phyloP scores from a whole-genome alignment of 78 protist species.

The Emiliania huxleyi region DNA sequence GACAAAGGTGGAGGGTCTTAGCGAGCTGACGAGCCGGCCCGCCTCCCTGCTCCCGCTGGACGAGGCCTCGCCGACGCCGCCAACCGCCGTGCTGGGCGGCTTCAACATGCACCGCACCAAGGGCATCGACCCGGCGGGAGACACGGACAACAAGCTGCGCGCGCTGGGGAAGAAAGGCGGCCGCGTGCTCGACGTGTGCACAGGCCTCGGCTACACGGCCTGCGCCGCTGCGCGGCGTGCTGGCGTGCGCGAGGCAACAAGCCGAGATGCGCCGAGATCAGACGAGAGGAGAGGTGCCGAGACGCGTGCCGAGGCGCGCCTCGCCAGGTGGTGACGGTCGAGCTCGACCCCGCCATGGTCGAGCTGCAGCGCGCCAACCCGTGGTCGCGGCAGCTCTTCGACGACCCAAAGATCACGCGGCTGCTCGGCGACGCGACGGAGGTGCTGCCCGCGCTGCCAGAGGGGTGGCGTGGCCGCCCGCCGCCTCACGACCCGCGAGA shows the following conservation, averaged over 20 bases:
- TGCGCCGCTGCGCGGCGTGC: background rate
- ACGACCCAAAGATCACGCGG: background rate
- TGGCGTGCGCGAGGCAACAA: background rate
- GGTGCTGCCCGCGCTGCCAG: background rate
- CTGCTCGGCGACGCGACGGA: background rate
- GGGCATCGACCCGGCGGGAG: background rate
- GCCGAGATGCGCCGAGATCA: too few species aligned
- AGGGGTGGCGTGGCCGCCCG: too few species aligned
- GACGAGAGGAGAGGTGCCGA: too few species aligned
- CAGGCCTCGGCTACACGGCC: background rate
- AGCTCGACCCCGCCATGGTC: background rate
- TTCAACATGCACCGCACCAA: background rate
- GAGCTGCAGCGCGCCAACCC: background rate
- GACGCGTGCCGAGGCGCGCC: background rate
- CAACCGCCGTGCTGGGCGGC: background rate
- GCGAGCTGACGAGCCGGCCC: background rate
- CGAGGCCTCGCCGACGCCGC: background rate
- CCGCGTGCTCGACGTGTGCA: background rate
- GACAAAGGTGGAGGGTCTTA: background rate
- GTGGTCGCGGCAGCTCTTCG: background rate
- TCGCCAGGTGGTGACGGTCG: background rate
- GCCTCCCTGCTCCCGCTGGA: background rate
- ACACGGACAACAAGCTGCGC: background rate
- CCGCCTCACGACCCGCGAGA: too few species aligned
- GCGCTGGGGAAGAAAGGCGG: background rate